A percentile compares a stretch with the other conserved stretches of the same genome.
Evolutionary conservation across 768 basidiomycete species (phyloP).

Genomic region (Crucibulum laeve): DNA sequence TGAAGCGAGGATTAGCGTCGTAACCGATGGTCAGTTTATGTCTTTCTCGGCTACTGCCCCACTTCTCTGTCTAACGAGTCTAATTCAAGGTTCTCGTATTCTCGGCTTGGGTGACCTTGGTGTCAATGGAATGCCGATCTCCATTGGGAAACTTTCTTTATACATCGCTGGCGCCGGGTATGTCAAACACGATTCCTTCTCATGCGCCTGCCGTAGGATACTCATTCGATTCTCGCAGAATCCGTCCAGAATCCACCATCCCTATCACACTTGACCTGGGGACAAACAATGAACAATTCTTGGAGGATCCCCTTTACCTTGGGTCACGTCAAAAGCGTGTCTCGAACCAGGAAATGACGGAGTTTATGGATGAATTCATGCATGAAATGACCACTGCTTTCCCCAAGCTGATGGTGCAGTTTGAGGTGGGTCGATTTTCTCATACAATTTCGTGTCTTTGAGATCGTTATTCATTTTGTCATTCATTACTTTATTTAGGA

Average conservation of each 20-base stretch:
- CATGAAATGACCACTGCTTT: slow-evolving; percentile 66
- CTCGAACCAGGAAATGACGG: slow-evolving; percentile 59
- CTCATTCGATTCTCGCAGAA: slow-evolving; percentile 30
- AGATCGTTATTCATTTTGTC: slow-evolving; percentile 1
- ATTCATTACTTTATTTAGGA: slow-evolving; percentile 41
- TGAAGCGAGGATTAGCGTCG: slow-evolving; percentile 85
- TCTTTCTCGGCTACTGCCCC: background rate
- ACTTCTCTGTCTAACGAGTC: slow-evolving; percentile 17
- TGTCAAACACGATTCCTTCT: slow-evolving; percentile 14
- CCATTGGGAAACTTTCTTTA: slow-evolving; percentile 88
- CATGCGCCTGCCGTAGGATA: slow-evolving; percentile 2
- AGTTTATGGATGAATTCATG: slow-evolving; percentile 95
- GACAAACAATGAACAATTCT: slow-evolving; percentile 75
- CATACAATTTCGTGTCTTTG: background rate
- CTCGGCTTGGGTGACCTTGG: slow-evolving; percentile 85
- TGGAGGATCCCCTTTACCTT: slow-evolving; percentile 87
- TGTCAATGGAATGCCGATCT: slow-evolving; percentile 83
- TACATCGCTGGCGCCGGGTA: slow-evolving; percentile 90
- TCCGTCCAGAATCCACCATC: slow-evolving; percentile 72
- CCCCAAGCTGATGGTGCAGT: slow-evolving; percentile 83
- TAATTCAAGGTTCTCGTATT: slow-evolving; percentile 67
- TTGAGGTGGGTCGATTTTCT: slow-evolving; percentile 61
- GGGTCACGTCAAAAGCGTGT: slow-evolving; percentile 74
- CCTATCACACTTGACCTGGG: slow-evolving; percentile 88
- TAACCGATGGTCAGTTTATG: slow-evolving; percentile 68